Evolutionary conservation across 1,284 basidiomycete species (phyloP), one percentile per base, ranked within the genome.

Genomic region (Heliocybe sulcata): DNA sequence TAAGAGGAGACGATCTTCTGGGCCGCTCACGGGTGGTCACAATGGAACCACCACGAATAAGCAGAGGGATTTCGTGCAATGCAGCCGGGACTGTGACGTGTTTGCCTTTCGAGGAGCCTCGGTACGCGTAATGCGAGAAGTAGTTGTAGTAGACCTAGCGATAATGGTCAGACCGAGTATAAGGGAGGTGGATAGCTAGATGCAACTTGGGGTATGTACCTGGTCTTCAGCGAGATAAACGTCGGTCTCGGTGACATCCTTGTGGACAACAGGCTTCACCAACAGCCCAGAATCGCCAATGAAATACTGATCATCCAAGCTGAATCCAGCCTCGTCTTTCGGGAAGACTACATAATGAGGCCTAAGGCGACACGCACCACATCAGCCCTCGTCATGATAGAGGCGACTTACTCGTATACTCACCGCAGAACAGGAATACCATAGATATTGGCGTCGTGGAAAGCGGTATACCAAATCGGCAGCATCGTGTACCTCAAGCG

Each of bases 301-400:
- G 66, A 90, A 98, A 75, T 88, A 99, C 68, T 99, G 97, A 65
- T 98, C 93, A 65, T 98, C 97, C 53, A 98, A 79, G 0, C 81
- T 79, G 64, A 94, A 97, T 3, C 95, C 96, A 52, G 73, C 74
- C 57, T 83, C 76, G 66, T 99, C 94, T 55, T 89, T 75, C 1
- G 96, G 96, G 84, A 96, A 95, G 65, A 90, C 78, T 54, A 96
- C 82, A 65, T 93, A 98, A 70, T 99, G 96, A 20, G 96, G 96
- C 54, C 92, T 93, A 42, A 27, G 14, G 33, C 19, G 20, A n/a
- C 31, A 31, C 11, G 10, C 16, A 6, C 29, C 29, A 31, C 20
- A 38, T 53, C 26, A n/a, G 23, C n/a, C 14, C 25, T 16, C 22
- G 16, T n/a, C 8, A 50, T 11, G 16, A 26, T 19, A 4, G 29